phyloP scores from a whole-genome alignment of 169 alveolate species.

The Amoebophrya sp. region DNA sequence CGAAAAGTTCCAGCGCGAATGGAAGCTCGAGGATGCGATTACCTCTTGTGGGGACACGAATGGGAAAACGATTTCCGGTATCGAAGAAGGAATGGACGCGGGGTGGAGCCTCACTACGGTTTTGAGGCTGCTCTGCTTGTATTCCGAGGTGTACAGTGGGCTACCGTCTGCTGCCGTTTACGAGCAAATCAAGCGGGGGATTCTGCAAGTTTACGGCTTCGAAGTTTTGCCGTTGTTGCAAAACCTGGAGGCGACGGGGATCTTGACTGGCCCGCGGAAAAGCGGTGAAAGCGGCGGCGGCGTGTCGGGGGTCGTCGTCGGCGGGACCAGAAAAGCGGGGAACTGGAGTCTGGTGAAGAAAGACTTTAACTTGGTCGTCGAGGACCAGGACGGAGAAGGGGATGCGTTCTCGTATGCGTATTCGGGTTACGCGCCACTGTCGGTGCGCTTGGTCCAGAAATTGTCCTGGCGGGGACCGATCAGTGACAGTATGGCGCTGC shows the following conservation, averaged over 20 bases:
- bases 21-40: neutral
- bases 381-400: neutral
- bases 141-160: neutral
- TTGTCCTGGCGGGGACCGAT: neutral
- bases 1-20: neutral
- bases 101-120: neutral
- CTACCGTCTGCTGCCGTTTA: neutral
- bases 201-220: neutral
- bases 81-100: neutral
- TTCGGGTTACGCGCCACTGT: conserved; percentile 55
- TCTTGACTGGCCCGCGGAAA: neutral
- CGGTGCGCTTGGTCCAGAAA: conserved; percentile 43
- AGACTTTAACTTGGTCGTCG: neutral
- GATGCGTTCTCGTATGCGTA: conserved; percentile 35
- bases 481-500: neutral
- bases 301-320: no score
- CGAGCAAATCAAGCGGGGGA: neutral
- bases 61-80: neutral
- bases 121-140: neutral
- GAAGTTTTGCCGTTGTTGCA: neutral
- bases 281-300: no score
- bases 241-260: neutral
- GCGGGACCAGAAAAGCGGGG: neutral
- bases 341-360: neutral
- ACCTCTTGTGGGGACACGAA: neutral